phyloP scores from a whole-genome alignment of 2,329 filamentous ascomycete species.

The Gaeumannomyces tritici region DNA sequence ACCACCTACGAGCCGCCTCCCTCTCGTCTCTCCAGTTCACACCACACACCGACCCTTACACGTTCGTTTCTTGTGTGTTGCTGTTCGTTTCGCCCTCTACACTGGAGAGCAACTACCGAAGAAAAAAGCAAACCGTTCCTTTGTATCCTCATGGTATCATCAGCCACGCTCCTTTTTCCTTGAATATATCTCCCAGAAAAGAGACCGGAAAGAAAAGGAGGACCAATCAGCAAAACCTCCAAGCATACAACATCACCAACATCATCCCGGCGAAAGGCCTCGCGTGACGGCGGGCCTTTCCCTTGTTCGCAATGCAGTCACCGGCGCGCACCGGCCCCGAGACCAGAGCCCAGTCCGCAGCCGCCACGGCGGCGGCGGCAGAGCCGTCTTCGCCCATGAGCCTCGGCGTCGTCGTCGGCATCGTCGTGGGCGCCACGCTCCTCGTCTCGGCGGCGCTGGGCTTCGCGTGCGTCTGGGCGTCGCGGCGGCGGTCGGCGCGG shows the following conservation, averaged over 20 bases:
- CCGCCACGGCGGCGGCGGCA: background rate
- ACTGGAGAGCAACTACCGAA: no score
- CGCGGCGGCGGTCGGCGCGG: slow-evolving; percentile 17
- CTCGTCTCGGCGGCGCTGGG: slow-evolving; percentile 33
- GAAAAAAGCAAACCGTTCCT: no score
- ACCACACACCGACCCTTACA: no score
- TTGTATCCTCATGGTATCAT: background rate
- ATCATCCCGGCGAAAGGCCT: background rate
- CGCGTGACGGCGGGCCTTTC: background rate
- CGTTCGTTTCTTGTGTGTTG: no score
- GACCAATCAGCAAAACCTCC: background rate
- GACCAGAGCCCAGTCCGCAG: background rate
- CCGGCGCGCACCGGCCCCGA: background rate
- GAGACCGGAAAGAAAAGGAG: background rate
- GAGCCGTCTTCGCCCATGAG: slow-evolving; percentile 11
- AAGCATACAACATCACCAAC: background rate
- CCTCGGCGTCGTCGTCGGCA: slow-evolving; percentile 27
- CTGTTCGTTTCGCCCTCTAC: no score
- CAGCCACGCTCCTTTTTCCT: background rate
- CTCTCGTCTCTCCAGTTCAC: no score
- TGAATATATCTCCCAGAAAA: background rate
- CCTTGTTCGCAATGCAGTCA: background rate
- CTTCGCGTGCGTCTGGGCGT: slow-evolving; percentile 30
- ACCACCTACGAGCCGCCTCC: no score
- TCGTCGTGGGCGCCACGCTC: slow-evolving; percentile 37